These are phyloP conservation scores for Echium plantagineum DNA, from an alignment of 257 asterid genomes.

Conservation along the genomic window DNA sequence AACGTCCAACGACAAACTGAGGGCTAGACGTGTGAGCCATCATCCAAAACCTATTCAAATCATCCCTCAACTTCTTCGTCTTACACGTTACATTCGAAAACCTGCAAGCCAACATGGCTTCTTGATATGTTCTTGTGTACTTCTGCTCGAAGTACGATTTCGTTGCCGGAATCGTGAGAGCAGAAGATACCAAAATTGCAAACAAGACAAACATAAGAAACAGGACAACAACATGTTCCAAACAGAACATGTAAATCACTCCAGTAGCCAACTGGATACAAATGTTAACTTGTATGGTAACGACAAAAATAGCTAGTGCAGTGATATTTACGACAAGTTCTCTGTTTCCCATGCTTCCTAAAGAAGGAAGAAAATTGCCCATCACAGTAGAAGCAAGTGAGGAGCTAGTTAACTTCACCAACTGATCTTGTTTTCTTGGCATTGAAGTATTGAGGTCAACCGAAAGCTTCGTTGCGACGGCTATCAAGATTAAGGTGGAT, in stretches of 20 bases:
- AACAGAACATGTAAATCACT: constrained; percentile 27
- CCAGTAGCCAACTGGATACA: constrained; percentile 61
- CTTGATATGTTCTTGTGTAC: constrained; percentile 27
- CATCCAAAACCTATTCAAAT: constrained; percentile 61
- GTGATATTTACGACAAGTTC: constrained; percentile 51
- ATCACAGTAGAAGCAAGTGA: constrained; percentile 43
- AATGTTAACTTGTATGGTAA: constrained; percentile 46
- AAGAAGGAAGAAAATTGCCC: constrained; percentile 57
- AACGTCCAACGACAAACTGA: constrained; percentile 54
- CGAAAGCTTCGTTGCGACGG: constrained; percentile 60
- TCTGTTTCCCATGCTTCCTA: constrained; percentile 46
- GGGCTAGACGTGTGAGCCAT: constrained; percentile 83
- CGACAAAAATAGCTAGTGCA: constrained; percentile 50
- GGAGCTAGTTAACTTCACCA: constrained; percentile 61
- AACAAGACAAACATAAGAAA: constrained; percentile 43
- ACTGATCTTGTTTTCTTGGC: constrained; percentile 69
- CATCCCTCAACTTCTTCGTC: constrained; percentile 27
- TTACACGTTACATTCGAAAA: constrained; percentile 14
- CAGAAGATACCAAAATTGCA: constrained; percentile 33
- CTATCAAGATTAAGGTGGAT: constrained; percentile 47
- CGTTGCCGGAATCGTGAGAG: constrained; percentile 44
- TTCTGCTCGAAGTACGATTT: constrained; percentile 39
- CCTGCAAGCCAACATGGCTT: constrained; percentile 12
- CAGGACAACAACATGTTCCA: constrained; percentile 21
- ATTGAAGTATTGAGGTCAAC: constrained; percentile 65